Percentiles rank a stretch among this genome's conserved stretches.
These are phyloP conservation scores for Chrysoporthe austroafricana DNA, from an alignment of 2,329 filamentous ascomycete species.

Conservation along the genomic window DNA sequence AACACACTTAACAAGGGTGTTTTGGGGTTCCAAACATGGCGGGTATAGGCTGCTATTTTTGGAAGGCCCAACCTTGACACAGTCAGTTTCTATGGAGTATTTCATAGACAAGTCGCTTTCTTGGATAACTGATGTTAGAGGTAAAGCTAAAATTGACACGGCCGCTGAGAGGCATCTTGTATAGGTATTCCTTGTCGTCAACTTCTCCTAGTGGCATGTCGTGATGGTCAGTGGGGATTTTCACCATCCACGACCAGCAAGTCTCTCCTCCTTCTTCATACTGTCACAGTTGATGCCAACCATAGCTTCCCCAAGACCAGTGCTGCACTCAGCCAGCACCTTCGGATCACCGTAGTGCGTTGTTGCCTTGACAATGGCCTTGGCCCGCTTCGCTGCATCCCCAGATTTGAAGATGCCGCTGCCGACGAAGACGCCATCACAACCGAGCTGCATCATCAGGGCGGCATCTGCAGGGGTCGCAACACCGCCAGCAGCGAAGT, in stretches of 20 bases:
- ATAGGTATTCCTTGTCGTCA: no score
- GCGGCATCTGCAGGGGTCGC: conserved; percentile 98
- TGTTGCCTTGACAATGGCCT: conserved; percentile 91
- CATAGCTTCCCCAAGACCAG: conserved; percentile 95
- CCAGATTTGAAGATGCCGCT: conserved; percentile 97
- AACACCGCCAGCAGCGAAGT: conserved; percentile 98
- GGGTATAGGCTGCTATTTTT: no score
- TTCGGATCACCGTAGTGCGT: conserved; percentile 88
- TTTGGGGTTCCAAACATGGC: background rate
- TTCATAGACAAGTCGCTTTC: no score
- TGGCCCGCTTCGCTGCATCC: conserved; percentile 85
- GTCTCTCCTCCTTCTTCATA: conserved; percentile 78
- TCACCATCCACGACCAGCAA: conserved; percentile 86
- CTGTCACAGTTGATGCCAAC: conserved; percentile 87
- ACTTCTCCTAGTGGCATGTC: background rate
- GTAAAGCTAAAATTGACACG: background rate
- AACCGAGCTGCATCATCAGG: conserved; percentile 97
- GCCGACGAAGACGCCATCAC: conserved; percentile 96
- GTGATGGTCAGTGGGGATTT: background rate
- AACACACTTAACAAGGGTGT: no score
- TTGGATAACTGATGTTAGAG: background rate
- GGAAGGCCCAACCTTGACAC: no score
- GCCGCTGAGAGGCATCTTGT: background rate
- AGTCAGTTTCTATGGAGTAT: no score
- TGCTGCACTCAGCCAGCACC: conserved; percentile 84